Conservation (phyloP, 1,284 basidiomycete genomes). For the Xerocomus alliaceus region DNA sequence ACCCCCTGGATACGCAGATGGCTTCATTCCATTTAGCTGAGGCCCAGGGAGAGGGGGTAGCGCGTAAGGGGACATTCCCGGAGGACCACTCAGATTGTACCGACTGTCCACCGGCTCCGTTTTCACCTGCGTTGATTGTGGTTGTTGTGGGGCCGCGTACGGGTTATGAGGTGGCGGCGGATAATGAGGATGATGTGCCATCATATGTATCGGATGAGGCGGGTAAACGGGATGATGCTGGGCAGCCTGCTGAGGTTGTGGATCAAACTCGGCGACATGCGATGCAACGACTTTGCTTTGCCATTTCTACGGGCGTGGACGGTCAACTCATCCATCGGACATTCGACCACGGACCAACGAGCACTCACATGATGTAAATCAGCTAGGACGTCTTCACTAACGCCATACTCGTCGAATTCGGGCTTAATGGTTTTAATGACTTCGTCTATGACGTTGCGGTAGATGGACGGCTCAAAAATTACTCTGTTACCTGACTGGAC, state of each 20-base stretch:
- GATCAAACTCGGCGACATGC: conserved; percentile 92
- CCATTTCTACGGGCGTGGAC: conserved; percentile 76
- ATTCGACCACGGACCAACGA: conserved; percentile 11
- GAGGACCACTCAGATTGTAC: conserved; percentile 59
- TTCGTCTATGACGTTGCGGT: conserved; percentile 96
- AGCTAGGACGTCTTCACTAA: conserved; percentile 89
- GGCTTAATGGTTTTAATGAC: conserved; percentile 87
- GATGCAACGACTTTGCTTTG: conserved; percentile 91
- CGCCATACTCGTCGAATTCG: conserved; percentile 98
- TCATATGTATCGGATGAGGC: conserved; percentile 60
- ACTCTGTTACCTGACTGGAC: conserved; percentile 62
- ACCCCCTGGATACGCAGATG: conserved; percentile 57
- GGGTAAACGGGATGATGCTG: conserved; percentile 58
- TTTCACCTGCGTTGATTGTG: conserved; percentile 58
- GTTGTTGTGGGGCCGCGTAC: conserved; percentile 48
- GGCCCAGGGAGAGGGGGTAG: conserved; percentile 72
- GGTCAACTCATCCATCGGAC: conserved; percentile 21
- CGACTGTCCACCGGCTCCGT: conserved; percentile 70
- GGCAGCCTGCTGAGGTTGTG: conserved; percentile 52
- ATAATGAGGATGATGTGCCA: conserved; percentile 55
- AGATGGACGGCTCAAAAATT: conserved; percentile 84
- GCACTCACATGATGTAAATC: conserved; percentile 84
- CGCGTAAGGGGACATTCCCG: conserved; percentile 52
- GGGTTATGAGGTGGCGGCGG: conserved; percentile 52
- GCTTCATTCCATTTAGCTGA: conserved; percentile 54